A percentile compares a stretch with the other conserved stretches of the same genome.
These are phyloP conservation scores for Aleurites moluccanus DNA, from an alignment of 441 rosid species.

Conservation along the genomic window DNA sequence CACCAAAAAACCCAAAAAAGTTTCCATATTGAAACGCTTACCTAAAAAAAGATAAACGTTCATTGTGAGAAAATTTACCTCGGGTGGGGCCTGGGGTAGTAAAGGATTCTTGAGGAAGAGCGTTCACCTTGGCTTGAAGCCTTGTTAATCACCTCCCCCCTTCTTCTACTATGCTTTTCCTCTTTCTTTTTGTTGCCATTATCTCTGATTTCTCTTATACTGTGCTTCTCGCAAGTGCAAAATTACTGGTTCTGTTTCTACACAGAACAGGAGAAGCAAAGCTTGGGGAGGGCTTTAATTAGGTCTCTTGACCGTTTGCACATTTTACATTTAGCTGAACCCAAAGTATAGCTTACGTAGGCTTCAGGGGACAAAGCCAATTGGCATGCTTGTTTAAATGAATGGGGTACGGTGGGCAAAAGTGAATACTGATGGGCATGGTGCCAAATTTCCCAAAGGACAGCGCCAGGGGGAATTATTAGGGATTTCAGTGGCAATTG, in stretches of 20 bases:
- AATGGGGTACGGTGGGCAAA: no score
- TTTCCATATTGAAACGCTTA: background rate
- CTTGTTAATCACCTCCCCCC: slow-evolving; percentile 6
- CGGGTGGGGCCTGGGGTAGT: background rate
- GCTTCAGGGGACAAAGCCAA: no score
- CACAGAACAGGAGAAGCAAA: no score
- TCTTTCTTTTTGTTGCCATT: background rate
- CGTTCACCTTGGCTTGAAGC: background rate
- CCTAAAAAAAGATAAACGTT: background rate
- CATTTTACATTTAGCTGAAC: no score
- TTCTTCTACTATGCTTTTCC: background rate
- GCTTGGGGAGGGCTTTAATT: no score
- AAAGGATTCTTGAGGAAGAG: background rate
- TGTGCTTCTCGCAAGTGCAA: background rate
- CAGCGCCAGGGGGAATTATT: no score
- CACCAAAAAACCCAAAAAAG: background rate
- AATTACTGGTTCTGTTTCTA: background rate
- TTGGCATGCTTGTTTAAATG: no score
- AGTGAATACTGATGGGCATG: no score
- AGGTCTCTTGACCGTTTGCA: no score
- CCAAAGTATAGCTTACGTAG: no score
- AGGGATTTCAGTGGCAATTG: no score
- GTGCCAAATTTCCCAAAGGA: no score
- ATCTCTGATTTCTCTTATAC: background rate
- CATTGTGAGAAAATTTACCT: background rate